A percentile compares a stretch with the other conserved stretches of the same genome.
Conservation (phyloP, 2,329 filamentous ascomycete genomes). For the Colletotrichum costaricense region DNA sequence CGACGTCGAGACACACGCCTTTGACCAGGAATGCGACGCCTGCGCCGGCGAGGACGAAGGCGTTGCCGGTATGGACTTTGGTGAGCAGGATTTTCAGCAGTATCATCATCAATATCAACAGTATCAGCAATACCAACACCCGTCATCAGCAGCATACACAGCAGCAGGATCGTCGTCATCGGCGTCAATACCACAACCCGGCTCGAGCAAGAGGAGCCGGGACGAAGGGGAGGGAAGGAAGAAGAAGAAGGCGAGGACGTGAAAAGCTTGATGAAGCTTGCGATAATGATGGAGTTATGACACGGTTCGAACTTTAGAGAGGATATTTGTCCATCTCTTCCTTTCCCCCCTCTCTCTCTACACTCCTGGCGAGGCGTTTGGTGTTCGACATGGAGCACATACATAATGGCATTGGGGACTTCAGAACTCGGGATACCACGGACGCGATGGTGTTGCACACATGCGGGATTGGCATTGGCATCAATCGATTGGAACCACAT, state of each 20-base stretch:
- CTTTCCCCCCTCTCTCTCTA: background rate
- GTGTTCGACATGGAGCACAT: background rate
- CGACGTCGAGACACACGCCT: conserved; percentile 54
- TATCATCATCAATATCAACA: conserved; percentile 6
- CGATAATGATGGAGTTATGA: background rate
- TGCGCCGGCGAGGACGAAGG: conserved; percentile 56
- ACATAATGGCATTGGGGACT: background rate
- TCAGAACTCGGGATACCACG: background rate
- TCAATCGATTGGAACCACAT: background rate
- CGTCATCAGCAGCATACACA: background rate
- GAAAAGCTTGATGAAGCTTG: background rate
- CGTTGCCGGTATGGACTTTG: conserved; percentile 53
- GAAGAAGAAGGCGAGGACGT: conserved; percentile 31
- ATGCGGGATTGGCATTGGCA: conserved; percentile 1
- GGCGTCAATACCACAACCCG: background rate
- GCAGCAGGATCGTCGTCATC: background rate
- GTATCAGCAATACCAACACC: conserved; percentile 9
- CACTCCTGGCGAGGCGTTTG: conserved; percentile 23
- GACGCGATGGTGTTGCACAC: background rate
- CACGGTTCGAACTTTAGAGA: background rate
- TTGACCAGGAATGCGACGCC: conserved; percentile 60
- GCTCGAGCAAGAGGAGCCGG: conserved; percentile 5
- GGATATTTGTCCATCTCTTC: background rate
- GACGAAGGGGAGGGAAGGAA: conserved; percentile 14
- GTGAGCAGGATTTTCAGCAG: conserved; percentile 28